These are phyloP conservation scores for Diaporthe citrichinensis DNA, from an alignment of 2,329 filamentous ascomycete genomes.

Conservation along the genomic window DNA sequence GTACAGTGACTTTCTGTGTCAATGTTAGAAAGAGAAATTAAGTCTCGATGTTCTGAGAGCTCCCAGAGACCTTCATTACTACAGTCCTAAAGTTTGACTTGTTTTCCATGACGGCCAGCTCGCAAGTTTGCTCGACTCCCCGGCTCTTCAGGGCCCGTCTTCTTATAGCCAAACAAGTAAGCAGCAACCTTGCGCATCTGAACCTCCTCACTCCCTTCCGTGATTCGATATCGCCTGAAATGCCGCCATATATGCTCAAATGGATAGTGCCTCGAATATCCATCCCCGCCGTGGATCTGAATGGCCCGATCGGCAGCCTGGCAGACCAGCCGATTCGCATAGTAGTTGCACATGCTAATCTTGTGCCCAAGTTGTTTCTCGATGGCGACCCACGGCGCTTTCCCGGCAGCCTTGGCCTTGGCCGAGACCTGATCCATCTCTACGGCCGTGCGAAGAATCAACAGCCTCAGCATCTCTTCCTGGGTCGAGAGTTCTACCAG, in stretches of 20 bases:
- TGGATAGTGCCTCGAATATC: neutral
- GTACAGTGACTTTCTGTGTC: too few species aligned
- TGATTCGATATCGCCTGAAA: neutral
- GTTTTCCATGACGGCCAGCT: neutral
- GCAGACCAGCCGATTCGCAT: slow-evolving; percentile 1
- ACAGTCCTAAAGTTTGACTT: neutral
- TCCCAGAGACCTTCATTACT: too few species aligned
- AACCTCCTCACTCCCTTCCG: neutral
- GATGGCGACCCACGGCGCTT: neutral
- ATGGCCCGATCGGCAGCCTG: neutral
- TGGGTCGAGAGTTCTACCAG: neutral
- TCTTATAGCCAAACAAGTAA: neutral
- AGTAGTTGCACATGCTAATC: neutral
- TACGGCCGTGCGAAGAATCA: slow-evolving; percentile 1
- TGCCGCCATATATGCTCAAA: slow-evolving; percentile 1
- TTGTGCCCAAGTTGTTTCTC: slow-evolving; percentile 3
- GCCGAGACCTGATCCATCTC: slow-evolving; percentile 2
- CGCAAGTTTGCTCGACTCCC: neutral
- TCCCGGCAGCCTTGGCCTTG: neutral
- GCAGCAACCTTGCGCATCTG: neutral
- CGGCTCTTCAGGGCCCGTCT: neutral
- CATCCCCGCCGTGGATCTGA: neutral
- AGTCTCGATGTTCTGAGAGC: too few species aligned
- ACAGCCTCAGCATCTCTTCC: neutral
- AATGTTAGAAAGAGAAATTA: too few species aligned